Base-by-base conservation (phyloP, 2,329 filamentous ascomycete genomes). In the Plectosphaerella cucumerina region DNA sequence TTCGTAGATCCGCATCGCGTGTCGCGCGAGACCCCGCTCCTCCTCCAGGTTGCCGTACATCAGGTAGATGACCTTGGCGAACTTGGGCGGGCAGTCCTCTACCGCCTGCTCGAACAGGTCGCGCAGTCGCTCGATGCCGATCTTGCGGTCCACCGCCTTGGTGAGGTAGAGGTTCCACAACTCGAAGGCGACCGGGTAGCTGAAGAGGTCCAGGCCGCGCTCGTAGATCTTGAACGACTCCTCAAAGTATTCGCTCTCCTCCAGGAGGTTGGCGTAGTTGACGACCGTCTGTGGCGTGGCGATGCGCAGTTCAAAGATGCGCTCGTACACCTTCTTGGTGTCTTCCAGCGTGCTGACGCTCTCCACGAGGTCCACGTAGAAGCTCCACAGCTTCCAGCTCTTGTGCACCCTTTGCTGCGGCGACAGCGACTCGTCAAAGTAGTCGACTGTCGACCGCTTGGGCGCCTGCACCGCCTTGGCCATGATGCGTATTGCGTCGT, bases 1-100 rank as follows among this genome's bases (percentile, higher is more conserved):
- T 72, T 99, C 95, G 70, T 99, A 99, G 59, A 99, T 99, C 53
- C 94, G 88, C 94, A 99, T 99, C 2, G 95, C 95, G 66, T 97
- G 93, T 47, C 95, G 83, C 11, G 94, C 93, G 15, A 99, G 82
- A 2, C 94, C 94, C 34, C 94, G 83, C 62, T 99, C 94, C 71
- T 99, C 94, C 69, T 99, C 94, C 23, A 99, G 75, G 58, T 95
- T 94, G 56, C 94, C 94, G 68, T 99, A 99, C 94, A 99, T 97
- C 55, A 99, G 81, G 66, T 96, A 99, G 6, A 99, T 80, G 1
- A 90, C 85, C 71, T 97, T 97, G 56, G 94, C 94, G 63, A 99
- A 99, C 60, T 93, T 95, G 1, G 93, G 89, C 4, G 94, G 94
- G 58, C 91, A 96, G 58, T 89, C 91, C 69, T 97, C 93, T 15